Evolutionary conservation across 108 stramenopile species (phyloP), one percentile per base, ranked within the genome.

Genomic region (Fragilariopsis cylindrus): DNA sequence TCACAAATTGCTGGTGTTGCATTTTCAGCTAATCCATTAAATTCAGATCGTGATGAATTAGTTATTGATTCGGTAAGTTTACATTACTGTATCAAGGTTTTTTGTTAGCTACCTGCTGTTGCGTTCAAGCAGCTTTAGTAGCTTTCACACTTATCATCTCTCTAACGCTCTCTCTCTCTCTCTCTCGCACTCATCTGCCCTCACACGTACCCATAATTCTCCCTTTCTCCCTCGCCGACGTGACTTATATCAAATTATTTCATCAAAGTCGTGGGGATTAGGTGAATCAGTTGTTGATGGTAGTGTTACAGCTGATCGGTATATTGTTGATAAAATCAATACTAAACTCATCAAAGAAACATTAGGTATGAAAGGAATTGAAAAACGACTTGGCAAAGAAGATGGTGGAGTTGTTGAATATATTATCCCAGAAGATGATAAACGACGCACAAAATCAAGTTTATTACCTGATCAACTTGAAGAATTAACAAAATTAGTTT

Each of bases 1-100:
- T 41, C 60, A 42, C 41, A 43, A 9, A 21, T 41, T 7, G 60
- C 60, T 7, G 60, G 60, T n/a, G 60, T 62, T 7, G 60, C 60
- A 39, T 62, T 62, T 62, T 62, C 60, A 42, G 60, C 60, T 42
- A 62, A 62, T 41, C 60, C 60, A 11, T 42, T 62, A 39, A 62
- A 62, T 21, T 21, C 19, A 39, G 60, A 62, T 41, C 60, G 60
- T 12, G 60, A 62, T 42, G 60, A 62, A 13, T 8, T 62, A 42
- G 60, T 62, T 5, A 7, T 62, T 21, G 60, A 62, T 30, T 62
- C 60, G 39, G 43, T 39, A 30, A 30, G 30, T 21, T 21, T n/a
- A n/a, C n/a, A n/a, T 0, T 30, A 30, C 30, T 30, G 2, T 30
- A 30, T 2, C 30, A 30, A 30, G 30, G 1, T 30, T 30, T 30